These are phyloP conservation scores for Mortierella antarctica DNA, from an alignment of 192 early-diverging fungal genomes.

Conservation along the genomic window DNA sequence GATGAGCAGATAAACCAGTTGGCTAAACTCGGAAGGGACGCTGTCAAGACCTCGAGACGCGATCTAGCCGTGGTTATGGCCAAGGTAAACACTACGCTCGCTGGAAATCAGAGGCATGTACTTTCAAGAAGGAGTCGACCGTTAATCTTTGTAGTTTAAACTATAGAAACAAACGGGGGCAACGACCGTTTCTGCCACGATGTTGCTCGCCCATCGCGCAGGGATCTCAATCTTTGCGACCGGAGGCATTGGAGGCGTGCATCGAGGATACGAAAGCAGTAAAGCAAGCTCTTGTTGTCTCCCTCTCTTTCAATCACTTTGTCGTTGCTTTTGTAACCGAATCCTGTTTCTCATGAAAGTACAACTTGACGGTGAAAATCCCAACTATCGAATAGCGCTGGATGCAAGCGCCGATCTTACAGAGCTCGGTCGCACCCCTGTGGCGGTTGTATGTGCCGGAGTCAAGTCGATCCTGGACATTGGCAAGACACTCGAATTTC, in stretches of 20 bases:
- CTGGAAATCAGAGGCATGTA: background rate
- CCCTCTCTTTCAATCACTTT: background rate
- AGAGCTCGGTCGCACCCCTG: constrained; percentile 90
- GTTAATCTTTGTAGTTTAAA: background rate
- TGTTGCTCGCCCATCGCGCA: constrained; percentile 85
- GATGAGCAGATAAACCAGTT: constrained; percentile 69
- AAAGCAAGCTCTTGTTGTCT: constrained; percentile 20
- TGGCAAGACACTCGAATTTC: constrained; percentile 87
- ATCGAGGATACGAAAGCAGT: constrained; percentile 81
- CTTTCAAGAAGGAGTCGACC: background rate
- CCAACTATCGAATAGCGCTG: constrained; percentile 63
- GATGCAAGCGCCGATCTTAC: constrained; percentile 94
- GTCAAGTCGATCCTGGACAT: constrained; percentile 98
- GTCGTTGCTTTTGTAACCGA: background rate
- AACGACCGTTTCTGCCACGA: constrained; percentile 94
- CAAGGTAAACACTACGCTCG: constrained; percentile 52
- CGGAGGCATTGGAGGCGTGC: constrained; percentile 97
- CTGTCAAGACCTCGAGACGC: constrained; percentile 85
- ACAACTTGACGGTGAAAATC: background rate
- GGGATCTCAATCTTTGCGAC: constrained; percentile 95
- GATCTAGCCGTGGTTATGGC: constrained; percentile 85
- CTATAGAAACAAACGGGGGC: constrained; percentile 74
- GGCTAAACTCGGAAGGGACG: constrained; percentile 67
- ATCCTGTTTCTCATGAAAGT: too few species aligned
- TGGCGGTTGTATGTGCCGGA: constrained; percentile 96